Base-by-base conservation (phyloP, 1,139 yeast species). In the Neolecta irregularis region DNA sequence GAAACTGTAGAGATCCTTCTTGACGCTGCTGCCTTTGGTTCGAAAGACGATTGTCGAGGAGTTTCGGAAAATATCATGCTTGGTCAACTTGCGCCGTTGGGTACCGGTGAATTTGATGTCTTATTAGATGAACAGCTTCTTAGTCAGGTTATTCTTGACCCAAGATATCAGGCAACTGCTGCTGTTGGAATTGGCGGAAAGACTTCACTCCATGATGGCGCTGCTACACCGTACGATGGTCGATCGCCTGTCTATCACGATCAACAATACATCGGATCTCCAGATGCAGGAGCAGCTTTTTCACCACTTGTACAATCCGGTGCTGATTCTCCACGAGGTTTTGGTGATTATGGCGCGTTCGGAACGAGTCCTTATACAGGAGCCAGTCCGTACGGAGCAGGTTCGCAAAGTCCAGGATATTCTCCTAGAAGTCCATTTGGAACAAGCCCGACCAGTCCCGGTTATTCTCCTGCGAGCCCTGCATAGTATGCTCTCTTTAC, bases 21-120 rank as follows among this genome's bases (percentile, higher is more conserved):
- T 50, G 98, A 91, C 53, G 99, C 99, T 25, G 98, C 94, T 54
- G 93, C 96, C 3, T 73, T 92, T 29, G 98, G 98, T 15, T 98
- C 91, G 55, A 64, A 88, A 44, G 99, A 91, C 61, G 96, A 88
- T 49, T 91, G 98, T 60, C 79, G 85, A 49, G 99, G 99, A 66
- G 93, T 91, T 44, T 88, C 98, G 31, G 96, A 91, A 57, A 91
- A 88, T 54, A 93, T 91, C 41, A 80, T 91, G 67, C 70, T 91
- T 53, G 99, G 99, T 36, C 98, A 91, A 65, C 72, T 88, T 70
- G 96, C 98, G 16, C 98, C 98, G 41, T 70, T 91, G 50, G 99
- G 99, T 57, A 91, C 99, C 3, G 99, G 99, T 53, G 77, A 94
- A 2, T 91, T 91, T 54, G 98, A 88, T 55, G 91, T 91, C 32